Evolutionary conservation across 2,329 filamentous ascomycete species (phyloP), one percentile per base, ranked within the genome.

Genomic region (Xylariomycetidae sp.): DNA sequence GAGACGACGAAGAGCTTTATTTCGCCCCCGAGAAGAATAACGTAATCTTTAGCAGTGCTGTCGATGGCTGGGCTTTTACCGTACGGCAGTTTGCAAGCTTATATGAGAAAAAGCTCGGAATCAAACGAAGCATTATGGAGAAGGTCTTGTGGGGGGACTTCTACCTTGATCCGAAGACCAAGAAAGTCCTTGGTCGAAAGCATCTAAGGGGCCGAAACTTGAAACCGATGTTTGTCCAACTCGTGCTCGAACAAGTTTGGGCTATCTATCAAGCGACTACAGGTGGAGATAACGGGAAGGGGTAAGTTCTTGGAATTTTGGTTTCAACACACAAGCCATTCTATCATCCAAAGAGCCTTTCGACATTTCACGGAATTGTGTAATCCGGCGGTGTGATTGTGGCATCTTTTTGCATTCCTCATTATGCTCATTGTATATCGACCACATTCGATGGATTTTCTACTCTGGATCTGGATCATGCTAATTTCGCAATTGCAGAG

Each of bases 11-110:
- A 58, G 89, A 96, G 58, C 81, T 98, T 16, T 98, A 98, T 60
- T 98, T 98, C 62, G 88, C 92, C 1, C 92, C 92, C 0, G 92
- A 98, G 56, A 94, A 90, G 62, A 96, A 96, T 61, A 98, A 98
- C 54, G 92, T 98, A 59, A 97, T 98, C 44, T 98, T 98, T 59
- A 88, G 88, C 66, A 97, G 90, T 57, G 92, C 92, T 39, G 84
- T 95, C 36, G 92, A 98, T 56, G 92, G 92, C n/a, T 98, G 92
- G 92, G 92, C 92, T 3, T 98, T 98, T 53, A 98, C 92, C 0
- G 82, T 95, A 31, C 79, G 88, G 31, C 92, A 98, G 52, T 98
- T 98, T 57, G 89, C 92, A 13, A 78, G 78, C 23, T 67, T 97
- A 17, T 98, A 97, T 55, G 90, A 97, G 63, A 94, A 89, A 69